Conservation (phyloP, 441 rosid species). For the Euphorbia celastroides region DNA sequence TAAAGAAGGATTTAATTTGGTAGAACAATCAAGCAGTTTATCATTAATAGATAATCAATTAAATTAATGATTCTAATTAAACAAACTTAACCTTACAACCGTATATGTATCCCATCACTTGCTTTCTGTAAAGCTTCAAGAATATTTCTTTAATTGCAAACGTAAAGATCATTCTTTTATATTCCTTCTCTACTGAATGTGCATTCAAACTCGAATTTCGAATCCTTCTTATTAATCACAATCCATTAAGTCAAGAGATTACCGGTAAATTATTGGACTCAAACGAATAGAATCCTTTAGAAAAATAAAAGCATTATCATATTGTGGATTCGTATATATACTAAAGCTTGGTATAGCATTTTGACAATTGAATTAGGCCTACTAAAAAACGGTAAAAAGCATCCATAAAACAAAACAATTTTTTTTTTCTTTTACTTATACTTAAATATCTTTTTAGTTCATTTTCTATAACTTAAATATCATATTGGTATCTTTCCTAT, state of each 20-base stretch:
- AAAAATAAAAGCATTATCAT: too few relatives aligned
- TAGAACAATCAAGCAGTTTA: conserved; percentile 19
- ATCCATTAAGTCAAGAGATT: background rate
- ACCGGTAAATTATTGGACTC: conserved; percentile 29
- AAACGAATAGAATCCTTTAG: conserved; percentile 25
- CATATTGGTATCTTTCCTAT: too few relatives aligned
- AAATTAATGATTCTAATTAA: conserved; percentile 26
- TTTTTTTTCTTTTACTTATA: too few relatives aligned
- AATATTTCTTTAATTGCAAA: conserved; percentile 40
- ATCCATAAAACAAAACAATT: too few relatives aligned
- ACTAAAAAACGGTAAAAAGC: too few relatives aligned
- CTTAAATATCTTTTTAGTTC: too few relatives aligned
- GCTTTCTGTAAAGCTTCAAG: conserved; percentile 50
- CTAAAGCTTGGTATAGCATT: too few relatives aligned
- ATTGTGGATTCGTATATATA: too few relatives aligned
- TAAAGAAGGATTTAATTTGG: conserved; percentile 33
- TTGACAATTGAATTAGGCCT: too few relatives aligned
- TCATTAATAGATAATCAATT: conserved; percentile 11
- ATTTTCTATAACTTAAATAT: too few relatives aligned
- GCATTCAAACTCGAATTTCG: conserved; percentile 19
- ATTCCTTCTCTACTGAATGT: background rate
- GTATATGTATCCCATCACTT: conserved; percentile 37
- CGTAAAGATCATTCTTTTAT: conserved; percentile 21
- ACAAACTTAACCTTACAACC: conserved; percentile 31
- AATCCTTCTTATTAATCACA: conserved; percentile 15